Percentiles rank a stretch among this genome's conserved stretches.
phyloP scores from a whole-genome alignment of 768 basidiomycete genomes.

The Mycena latifolia region DNA sequence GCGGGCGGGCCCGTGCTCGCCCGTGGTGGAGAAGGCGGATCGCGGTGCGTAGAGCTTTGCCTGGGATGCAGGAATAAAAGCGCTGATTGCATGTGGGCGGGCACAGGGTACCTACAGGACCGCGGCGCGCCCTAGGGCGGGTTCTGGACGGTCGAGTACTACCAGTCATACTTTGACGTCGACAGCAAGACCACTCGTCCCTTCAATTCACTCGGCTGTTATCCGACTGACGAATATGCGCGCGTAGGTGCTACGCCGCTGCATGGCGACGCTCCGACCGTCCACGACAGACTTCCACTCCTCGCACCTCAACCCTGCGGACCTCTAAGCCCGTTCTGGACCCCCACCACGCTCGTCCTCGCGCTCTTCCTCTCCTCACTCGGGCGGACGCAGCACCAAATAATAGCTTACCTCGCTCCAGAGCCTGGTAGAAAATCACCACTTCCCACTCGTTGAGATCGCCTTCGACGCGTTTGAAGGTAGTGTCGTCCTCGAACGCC shows the following conservation, averaged over 20 bases:
- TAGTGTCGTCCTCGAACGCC: constrained; percentile 26
- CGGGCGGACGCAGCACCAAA: neutral
- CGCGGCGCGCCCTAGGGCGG: constrained; percentile 58
- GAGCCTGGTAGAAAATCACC: neutral
- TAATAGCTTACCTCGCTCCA: neutral
- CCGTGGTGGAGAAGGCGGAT: constrained; percentile 65
- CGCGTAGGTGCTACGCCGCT: constrained; percentile 81
- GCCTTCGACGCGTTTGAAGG: constrained; percentile 18
- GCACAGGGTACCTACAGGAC: constrained; percentile 83
- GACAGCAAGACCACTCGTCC: constrained; percentile 79
- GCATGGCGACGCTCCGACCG: constrained; percentile 83
- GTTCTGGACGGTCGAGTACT: constrained; percentile 89
- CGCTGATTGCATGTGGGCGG: neutral
- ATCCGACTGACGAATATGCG: no score
- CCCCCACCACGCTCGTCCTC: constrained; percentile 94
- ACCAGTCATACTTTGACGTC: constrained; percentile 90
- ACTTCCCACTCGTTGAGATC: no score
- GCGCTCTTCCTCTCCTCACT: constrained; percentile 95
- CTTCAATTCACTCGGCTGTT: neutral
- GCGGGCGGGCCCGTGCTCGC: constrained; percentile 44
- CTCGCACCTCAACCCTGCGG: constrained; percentile 74
- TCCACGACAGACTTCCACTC: constrained; percentile 67
- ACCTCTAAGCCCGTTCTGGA: constrained; percentile 98
- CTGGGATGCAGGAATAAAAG: neutral
- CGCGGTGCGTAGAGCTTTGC: constrained; percentile 53